Conservation (phyloP, 352 stramenopile genomes). For the Phytophthora hybrid region DNA sequence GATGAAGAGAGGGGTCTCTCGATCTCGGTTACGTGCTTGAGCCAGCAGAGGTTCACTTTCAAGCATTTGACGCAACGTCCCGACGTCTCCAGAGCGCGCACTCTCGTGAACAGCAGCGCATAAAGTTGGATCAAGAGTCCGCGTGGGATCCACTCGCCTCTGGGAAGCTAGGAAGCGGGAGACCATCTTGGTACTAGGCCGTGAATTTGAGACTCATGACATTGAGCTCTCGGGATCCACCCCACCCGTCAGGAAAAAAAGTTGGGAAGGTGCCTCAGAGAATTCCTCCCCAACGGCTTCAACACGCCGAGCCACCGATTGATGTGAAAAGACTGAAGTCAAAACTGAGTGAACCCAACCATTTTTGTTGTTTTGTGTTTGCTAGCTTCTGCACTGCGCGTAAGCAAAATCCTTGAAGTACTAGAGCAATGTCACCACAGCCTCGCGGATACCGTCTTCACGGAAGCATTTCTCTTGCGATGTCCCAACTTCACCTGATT, state of each 20-base stretch:
- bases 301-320: neutral
- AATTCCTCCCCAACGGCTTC: too few relatives aligned
- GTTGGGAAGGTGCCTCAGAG: too few relatives aligned
- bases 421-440: too few relatives aligned
- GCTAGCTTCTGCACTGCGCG: neutral
- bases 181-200: neutral
- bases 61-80: neutral
- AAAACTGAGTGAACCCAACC: neutral
- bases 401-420: too few relatives aligned
- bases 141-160: neutral
- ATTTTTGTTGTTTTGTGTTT: neutral
- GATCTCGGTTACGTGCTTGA: slow-evolving; percentile 3
- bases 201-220: neutral
- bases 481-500: neutral
- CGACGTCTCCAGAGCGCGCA: neutral
- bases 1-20: slow-evolving; percentile 18
- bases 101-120: neutral
- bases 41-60: neutral
- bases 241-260: too few relatives aligned
- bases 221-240: too few relatives aligned
- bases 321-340: slow-evolving; percentile 22
- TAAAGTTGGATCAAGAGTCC: neutral
- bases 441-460: too few relatives aligned
- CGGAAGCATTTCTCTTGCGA: too few relatives aligned
- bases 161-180: neutral